Percentiles rank a stretch among this genome's conserved stretches.
phyloP scores from a whole-genome alignment of 2,329 filamentous ascomycete genomes.

The Penicillium italicum region DNA sequence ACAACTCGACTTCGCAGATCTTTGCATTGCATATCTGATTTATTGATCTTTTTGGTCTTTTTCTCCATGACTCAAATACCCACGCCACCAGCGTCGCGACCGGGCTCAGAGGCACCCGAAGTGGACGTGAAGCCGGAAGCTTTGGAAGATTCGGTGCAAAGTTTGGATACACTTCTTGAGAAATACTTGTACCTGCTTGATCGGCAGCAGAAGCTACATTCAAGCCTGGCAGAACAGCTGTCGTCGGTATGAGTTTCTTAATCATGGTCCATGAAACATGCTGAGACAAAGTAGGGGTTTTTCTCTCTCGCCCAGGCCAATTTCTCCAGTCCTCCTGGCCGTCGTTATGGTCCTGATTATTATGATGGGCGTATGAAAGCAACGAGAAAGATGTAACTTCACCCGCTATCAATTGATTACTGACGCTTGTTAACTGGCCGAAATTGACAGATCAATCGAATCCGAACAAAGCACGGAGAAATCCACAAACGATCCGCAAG shows the following conservation, averaged over 20 bases:
- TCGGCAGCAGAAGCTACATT: slow-evolving; percentile 41
- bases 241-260: slow-evolving; percentile 36
- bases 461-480: not conserved
- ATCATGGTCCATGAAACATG: not conserved
- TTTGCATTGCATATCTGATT: not conserved
- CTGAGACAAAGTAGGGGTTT: slow-evolving; percentile 42
- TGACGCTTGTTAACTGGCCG: slow-evolving; percentile 1
- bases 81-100: slow-evolving; percentile 35
- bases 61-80: slow-evolving; percentile 32
- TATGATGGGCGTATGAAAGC: slow-evolving; percentile 53
- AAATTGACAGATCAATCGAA: slow-evolving; percentile 15
- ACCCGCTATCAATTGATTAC: not conserved
- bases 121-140: slow-evolving; percentile 17
- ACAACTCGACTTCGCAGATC: not conserved
- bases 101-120: slow-evolving; percentile 28
- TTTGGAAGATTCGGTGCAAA: slow-evolving; percentile 28
- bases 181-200: slow-evolving; percentile 45
- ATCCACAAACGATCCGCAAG: not conserved
- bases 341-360: slow-evolving; percentile 48
- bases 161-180: slow-evolving; percentile 42
- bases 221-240: slow-evolving; percentile 35
- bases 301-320: slow-evolving; percentile 49
- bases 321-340: slow-evolving; percentile 44
- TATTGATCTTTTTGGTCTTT: not conserved
- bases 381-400: slow-evolving; percentile 37